Evolutionary conservation across 768 basidiomycete genomes (phyloP).

Genomic region (Termitomyces heimii): DNA sequence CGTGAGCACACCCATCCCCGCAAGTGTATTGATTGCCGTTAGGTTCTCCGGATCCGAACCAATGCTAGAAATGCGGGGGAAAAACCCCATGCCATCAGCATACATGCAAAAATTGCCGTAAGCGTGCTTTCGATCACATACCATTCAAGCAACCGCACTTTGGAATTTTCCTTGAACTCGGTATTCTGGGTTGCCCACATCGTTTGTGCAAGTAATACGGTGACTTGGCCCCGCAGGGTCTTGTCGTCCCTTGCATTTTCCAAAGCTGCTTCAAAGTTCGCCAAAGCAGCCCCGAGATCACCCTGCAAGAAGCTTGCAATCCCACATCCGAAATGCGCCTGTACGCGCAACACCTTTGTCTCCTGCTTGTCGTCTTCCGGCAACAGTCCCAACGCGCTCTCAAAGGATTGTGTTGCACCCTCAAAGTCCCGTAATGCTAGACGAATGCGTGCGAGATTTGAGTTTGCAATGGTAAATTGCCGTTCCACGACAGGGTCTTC

Average conservation of each 20-base stretch:
- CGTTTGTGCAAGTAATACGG: constrained; percentile 75
- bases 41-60: constrained; percentile 72
- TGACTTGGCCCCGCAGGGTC: constrained; percentile 57
- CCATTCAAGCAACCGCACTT: constrained; percentile 79
- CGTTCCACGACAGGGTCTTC: constrained; percentile 77
- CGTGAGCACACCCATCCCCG: constrained; percentile 85
- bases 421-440: constrained; percentile 55
- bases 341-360: constrained; percentile 43
- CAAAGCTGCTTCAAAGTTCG: constrained; percentile 62
- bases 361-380: constrained; percentile 35
- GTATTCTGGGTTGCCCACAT: constrained; percentile 79
- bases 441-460: constrained; percentile 73
- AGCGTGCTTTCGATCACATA: constrained; percentile 26
- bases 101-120: not conserved
- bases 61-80: constrained; percentile 43
- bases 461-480: constrained; percentile 76
- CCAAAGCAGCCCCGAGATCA: constrained; percentile 57
- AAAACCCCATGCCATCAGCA: constrained; percentile 1
- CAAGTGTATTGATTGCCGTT: constrained; percentile 75
- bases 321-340: constrained; percentile 67
- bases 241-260: constrained; percentile 43
- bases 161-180: constrained; percentile 73
- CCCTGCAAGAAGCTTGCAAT: constrained; percentile 64
- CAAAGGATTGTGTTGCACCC: constrained; percentile 63
- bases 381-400: constrained; percentile 67